These are phyloP conservation scores for Saccharomycopsis babjevae DNA, from an alignment of 805 yeast genomes.

Conservation along the genomic window DNA sequence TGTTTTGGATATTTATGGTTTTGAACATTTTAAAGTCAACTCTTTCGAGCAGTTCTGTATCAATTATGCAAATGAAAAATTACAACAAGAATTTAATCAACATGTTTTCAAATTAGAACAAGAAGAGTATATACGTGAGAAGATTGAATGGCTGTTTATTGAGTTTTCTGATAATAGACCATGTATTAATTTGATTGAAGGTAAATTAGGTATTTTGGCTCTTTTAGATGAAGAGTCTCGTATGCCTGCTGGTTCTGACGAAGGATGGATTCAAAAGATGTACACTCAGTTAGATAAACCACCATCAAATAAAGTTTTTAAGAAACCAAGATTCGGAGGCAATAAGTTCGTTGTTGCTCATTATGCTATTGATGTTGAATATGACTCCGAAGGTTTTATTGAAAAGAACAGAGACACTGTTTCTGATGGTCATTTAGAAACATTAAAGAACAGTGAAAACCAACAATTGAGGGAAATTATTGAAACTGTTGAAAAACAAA, in stretches of 20 bases:
- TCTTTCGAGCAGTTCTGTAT: conserved; percentile 97
- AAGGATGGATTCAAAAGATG: conserved; percentile 84
- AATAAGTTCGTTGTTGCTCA: conserved; percentile 83
- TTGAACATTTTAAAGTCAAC: conserved; percentile 88
- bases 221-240: conserved; percentile 92
- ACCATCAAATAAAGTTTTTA: conserved; percentile 67
- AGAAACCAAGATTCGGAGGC: conserved; percentile 91
- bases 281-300: conserved; percentile 75
- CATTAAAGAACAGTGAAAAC: conserved; percentile 60
- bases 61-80: conserved; percentile 91
- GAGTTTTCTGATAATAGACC: conserved; percentile 96
- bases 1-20: conserved; percentile 94
- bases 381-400: conserved; percentile 88
- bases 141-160: conserved; percentile 93
- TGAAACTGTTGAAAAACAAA: conserved; percentile 49
- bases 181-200: conserved; percentile 86
- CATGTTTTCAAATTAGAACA: conserved; percentile 96
- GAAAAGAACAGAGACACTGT: conserved; percentile 97
- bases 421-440: conserved; percentile 89
- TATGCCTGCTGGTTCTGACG: conserved; percentile 87
- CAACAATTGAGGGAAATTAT: conserved; percentile 56
- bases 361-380: conserved; percentile 88
- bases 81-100: conserved; percentile 95
- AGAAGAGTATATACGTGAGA: conserved; percentile 85
- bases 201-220: conserved; percentile 76